phyloP scores from a whole-genome alignment of 352 stramenopile species.

The Globisporangium carolinianum region DNA sequence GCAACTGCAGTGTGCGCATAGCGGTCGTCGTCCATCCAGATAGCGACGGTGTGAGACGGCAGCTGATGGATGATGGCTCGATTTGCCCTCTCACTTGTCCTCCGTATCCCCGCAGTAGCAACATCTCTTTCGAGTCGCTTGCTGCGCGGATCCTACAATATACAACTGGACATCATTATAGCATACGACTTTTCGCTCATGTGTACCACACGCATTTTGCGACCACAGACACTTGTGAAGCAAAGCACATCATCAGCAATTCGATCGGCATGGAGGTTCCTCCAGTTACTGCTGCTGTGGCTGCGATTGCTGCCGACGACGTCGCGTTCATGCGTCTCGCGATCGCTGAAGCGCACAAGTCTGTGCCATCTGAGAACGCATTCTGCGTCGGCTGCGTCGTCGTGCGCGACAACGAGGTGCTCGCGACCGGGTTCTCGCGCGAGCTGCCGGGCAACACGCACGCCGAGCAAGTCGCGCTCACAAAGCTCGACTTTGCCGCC shows the following conservation, averaged over 20 bases:
- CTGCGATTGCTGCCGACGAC: conserved; percentile 14
- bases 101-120: background rate
- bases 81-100: background rate
- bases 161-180: background rate
- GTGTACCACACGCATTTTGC: background rate
- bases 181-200: background rate
- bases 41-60: background rate
- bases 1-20: conserved; percentile 1
- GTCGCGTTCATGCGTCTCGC: conserved; percentile 66
- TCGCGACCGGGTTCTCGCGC: conserved; percentile 75
- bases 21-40: background rate
- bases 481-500: conserved; percentile 73
- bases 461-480: conserved; percentile 80
- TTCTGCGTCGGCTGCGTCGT: conserved; percentile 84
- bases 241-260: too few species aligned
- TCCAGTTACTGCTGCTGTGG: too few species aligned
- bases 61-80: background rate
- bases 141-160: background rate
- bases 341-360: conserved; percentile 78
- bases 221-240: too few species aligned
- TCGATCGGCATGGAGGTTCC: too few species aligned
- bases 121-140: background rate
- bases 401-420: conserved; percentile 40
- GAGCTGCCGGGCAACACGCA: conserved; percentile 87
- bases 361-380: conserved; percentile 53